Evolutionary conservation across 2,329 filamentous ascomycete genomes (phyloP).

Genomic region (Botrytis medusae): DNA sequence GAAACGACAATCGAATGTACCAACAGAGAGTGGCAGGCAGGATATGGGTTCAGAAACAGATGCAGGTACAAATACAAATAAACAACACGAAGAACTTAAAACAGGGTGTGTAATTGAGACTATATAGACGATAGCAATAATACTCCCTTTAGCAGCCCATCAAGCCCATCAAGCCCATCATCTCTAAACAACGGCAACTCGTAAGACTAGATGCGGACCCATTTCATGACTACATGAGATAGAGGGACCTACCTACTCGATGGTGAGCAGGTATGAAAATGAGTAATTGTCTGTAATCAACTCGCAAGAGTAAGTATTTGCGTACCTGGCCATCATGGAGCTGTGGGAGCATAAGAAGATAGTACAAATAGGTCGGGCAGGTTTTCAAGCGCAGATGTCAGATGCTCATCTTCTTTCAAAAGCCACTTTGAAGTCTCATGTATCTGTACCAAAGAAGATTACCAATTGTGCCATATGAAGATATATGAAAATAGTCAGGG

Average conservation of each 20-base stretch:
- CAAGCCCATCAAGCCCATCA: neutral
- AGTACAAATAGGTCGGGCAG: neutral
- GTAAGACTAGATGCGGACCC: neutral
- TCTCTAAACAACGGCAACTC: neutral
- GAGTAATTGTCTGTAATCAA: neutral
- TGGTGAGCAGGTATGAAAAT: neutral
- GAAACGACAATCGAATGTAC: neutral
- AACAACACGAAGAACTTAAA: neutral
- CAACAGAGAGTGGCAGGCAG: neutral
- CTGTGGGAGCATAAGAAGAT: neutral
- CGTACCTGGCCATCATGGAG: neutral
- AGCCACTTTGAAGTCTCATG: neutral
- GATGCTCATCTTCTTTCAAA: no score
- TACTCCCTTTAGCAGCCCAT: neutral
- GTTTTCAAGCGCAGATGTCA: no score
- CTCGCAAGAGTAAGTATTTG: neutral
- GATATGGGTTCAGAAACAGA: neutral
- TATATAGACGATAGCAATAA: neutral
- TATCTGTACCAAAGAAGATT: neutral
- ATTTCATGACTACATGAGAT: slow-evolving; percentile 3
- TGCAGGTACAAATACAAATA: neutral
- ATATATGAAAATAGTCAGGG: neutral
- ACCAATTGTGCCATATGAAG: neutral
- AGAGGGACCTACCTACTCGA: neutral
- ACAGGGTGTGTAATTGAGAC: neutral